Evolutionary conservation across 495 filamentous ascomycete species (phyloP), one percentile per base, ranked within the genome.

Genomic region (Lasiosphaeris hirsuta): DNA sequence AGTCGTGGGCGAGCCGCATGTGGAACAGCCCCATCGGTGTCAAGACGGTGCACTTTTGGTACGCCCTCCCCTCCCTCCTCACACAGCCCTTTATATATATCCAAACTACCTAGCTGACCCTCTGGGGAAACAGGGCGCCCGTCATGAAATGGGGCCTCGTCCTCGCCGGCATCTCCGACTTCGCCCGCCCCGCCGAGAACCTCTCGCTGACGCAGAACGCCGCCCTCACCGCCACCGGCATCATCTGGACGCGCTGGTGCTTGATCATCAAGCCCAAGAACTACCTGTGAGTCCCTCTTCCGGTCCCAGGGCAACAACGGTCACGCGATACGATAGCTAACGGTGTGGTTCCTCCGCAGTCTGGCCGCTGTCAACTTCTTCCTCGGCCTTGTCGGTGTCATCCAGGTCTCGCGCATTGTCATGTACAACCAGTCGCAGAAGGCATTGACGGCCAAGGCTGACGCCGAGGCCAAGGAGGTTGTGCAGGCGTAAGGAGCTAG

Each of bases 1-100:
- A 84, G 62, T 76, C 86, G 71, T 82, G 75, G 65, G 78, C 89
- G 69, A 81, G 84, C 77, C 83, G 83, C 69, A 77, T 93, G 72
- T 95, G 88, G 89, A 87, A 90, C 72, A 91, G 89, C 74, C 88
- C 89, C 14, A 75, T 96, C 54, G 92, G 92, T 30, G 69, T 95
- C 36, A 96, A 96, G 85, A 98, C 94, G 54, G 92, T 98, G 68
- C 94, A 98, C 74, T 98, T 98, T 78, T 98, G 94, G 83, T 96
- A 58, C 3, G 43, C 18, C 10, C 3, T 19, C 13, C 10, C 44
- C 39, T 30, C 23, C 10, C 1, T 9, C 18, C 13, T 3, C 11
- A 9, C 34, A 19, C 19, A 7, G 13, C 14, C 7, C 38, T 7
- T 41, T 4, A 4, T 4, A 1, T 30, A 3, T 15, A 36, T 18